These are phyloP conservation scores for Mrakia hoshinonis DNA, from an alignment of 768 basidiomycete species.

Conservation along the genomic window DNA sequence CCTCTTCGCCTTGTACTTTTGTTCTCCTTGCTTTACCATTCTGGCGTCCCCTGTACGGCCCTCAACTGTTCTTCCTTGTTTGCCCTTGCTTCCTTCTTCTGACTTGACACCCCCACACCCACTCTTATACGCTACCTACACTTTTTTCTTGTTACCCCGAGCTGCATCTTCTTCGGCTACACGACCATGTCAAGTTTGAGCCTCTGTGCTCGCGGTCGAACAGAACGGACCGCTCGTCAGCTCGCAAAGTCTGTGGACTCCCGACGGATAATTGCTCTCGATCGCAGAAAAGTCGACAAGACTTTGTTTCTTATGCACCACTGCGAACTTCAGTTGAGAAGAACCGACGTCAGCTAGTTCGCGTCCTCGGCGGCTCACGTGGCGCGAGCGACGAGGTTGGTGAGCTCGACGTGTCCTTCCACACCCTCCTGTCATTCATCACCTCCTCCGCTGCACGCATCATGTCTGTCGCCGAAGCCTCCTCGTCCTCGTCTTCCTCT, in stretches of 20 bases:
- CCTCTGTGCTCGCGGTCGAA: not conserved
- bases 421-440: not conserved
- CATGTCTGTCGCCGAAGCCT: constrained; percentile 8
- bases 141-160: not conserved
- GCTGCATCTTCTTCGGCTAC: not conserved
- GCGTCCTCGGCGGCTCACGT: too few species aligned
- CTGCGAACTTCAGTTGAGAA: too few species aligned
- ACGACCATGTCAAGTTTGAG: not conserved
- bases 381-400: too few species aligned
- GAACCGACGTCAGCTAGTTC: too few species aligned
- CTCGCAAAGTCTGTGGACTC: too few species aligned
- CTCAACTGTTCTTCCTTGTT: not conserved
- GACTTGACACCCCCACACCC: too few species aligned
- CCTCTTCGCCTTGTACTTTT: not conserved
- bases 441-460: not conserved
- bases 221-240: too few species aligned
- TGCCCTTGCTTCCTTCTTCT: not conserved
- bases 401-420: not conserved
- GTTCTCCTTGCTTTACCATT: not conserved
- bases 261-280: too few species aligned
- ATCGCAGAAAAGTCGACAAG: too few species aligned
- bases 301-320: too few species aligned
- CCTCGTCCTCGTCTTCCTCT: not conserved
- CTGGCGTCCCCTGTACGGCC: too few species aligned
- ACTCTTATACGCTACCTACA: not conserved